Conservation (phyloP, 169 alveolate species). For the Plasmodium berghei region DNA sequence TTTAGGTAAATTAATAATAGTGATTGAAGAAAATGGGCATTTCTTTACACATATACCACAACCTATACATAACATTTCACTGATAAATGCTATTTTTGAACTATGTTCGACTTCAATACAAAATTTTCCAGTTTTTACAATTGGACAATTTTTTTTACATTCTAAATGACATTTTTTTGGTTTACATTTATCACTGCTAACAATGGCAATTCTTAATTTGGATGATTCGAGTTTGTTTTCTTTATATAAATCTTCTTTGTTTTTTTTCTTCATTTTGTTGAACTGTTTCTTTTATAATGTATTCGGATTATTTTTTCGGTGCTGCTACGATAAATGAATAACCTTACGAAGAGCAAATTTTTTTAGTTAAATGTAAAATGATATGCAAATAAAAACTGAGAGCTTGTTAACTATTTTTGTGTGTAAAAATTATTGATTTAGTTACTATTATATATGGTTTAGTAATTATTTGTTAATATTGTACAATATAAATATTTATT, state of each 20-base stretch:
- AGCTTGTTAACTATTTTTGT: too few relatives aligned
- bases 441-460: too few relatives aligned
- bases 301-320: too few relatives aligned
- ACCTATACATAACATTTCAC: conserved; percentile 99
- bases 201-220: conserved; percentile 97
- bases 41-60: conserved; percentile 99
- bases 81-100: conserved; percentile 95
- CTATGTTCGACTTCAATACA: conserved; percentile 98
- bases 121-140: conserved; percentile 96
- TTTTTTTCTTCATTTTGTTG: conserved; percentile 54
- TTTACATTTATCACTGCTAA: conserved; percentile 97
- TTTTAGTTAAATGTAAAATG: too few relatives aligned
- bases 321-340: too few relatives aligned
- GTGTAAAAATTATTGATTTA: too few relatives aligned
- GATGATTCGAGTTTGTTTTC: conserved; percentile 89
- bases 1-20: conserved; percentile 98
- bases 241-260: conserved; percentile 70
- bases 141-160: conserved; percentile 94
- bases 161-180: conserved; percentile 98
- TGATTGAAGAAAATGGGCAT: conserved; percentile 99
- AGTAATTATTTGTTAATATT: too few relatives aligned
- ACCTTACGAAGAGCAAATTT: too few relatives aligned
- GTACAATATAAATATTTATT: too few relatives aligned
- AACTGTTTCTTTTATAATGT: neutral
- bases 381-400: too few relatives aligned